Evolutionary conservation across 495 filamentous ascomycete species (phyloP).

Genomic region (Talaromyces proteolyticus): DNA sequence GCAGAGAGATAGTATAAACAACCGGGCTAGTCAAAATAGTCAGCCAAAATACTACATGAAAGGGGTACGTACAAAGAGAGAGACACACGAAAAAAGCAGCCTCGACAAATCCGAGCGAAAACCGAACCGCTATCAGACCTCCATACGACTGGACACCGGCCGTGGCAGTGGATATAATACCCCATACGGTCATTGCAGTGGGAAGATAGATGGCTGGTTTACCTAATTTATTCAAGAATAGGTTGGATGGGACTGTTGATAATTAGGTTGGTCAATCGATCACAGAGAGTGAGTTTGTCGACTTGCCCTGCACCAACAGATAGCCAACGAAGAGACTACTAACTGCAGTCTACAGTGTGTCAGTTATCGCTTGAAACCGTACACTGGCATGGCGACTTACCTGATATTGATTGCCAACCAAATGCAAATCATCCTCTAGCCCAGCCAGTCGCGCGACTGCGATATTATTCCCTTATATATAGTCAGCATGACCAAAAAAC

Average conservation of each 20-base stretch:
- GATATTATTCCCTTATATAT: no score
- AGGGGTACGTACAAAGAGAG: no score
- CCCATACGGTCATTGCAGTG: constrained; percentile 61
- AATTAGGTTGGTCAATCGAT: neutral
- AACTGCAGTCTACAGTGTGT: no score
- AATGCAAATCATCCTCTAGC: neutral
- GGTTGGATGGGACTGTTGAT: constrained; percentile 32
- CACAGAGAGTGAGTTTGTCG: constrained; percentile 10
- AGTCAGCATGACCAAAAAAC: no score
- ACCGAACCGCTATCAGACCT: constrained; percentile 61
- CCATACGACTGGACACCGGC: constrained; percentile 51
- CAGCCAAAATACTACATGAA: neutral
- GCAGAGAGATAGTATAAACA: neutral
- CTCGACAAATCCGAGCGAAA: constrained; percentile 65
- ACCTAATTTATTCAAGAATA: constrained; percentile 39
- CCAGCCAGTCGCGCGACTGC: neutral
- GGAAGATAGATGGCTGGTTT: constrained; percentile 61
- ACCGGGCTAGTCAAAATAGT: constrained; percentile 10
- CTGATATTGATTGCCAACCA: neutral
- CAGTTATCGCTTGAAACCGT: no score
- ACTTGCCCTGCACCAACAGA: constrained; percentile 42
- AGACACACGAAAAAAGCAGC: constrained; percentile 16
- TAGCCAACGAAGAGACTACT: constrained; percentile 64
- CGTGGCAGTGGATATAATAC: constrained; percentile 57
- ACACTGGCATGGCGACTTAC: neutral